Evolutionary conservation across 148 eudicot species (phyloP).

Genomic region (Euryodendron excelsum): DNA sequence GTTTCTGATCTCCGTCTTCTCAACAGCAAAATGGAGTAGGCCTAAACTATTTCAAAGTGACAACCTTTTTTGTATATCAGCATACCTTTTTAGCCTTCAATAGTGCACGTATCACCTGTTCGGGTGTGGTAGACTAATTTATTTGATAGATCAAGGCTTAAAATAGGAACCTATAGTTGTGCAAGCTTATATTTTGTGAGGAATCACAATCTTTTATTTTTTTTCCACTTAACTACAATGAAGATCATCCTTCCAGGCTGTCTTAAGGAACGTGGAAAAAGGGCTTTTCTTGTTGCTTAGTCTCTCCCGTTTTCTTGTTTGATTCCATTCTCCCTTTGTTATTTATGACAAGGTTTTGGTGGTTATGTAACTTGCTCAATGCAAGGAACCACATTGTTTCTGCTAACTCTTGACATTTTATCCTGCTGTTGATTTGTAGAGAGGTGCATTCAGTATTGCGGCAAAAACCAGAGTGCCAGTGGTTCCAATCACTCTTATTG

Average conservation of each 20-base stretch:
- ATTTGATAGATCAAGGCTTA: not conserved
- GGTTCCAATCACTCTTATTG: slow-evolving; percentile 81
- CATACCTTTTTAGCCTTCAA: not conserved
- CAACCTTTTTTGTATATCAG: not conserved
- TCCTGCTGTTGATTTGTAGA: slow-evolving; percentile 40
- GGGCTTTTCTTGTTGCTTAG: not conserved
- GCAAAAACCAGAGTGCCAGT: slow-evolving; percentile 79
- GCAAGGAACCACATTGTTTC: not conserved
- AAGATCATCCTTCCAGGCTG: not conserved
- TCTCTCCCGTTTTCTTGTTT: not conserved
- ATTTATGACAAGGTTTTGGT: not conserved
- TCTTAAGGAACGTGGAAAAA: not conserved
- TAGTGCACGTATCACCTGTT: not conserved
- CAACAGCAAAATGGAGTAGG: not conserved
- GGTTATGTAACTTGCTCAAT: not conserved
- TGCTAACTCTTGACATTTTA: not conserved
- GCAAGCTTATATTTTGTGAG: not conserved
- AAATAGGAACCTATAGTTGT: not conserved
- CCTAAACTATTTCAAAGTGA: not conserved
- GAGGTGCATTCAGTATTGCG: slow-evolving; percentile 97
- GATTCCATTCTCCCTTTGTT: not conserved
- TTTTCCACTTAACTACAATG: not conserved
- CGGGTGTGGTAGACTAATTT: not conserved
- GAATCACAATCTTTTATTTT: not conserved
- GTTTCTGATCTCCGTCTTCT: not conserved